These are phyloP conservation scores for Lachancea sp. DNA, from an alignment of 805 yeast species.

Conservation along the genomic window DNA sequence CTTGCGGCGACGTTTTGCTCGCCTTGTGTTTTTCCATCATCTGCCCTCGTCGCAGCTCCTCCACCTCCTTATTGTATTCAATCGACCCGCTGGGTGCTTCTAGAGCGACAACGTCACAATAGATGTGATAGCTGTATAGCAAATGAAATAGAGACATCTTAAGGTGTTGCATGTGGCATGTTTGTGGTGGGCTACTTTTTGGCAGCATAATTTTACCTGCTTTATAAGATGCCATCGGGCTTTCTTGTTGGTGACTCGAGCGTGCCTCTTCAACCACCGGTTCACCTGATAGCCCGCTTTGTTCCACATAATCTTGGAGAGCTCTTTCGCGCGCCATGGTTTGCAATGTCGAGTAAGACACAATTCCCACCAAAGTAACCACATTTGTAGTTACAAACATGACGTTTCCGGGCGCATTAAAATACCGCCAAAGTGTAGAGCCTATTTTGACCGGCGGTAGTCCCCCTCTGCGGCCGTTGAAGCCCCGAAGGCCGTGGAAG, in stretches of 20 bases:
- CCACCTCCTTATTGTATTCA: constrained; percentile 16
- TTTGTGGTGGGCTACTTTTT: constrained; percentile 6
- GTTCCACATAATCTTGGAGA: constrained; percentile 1
- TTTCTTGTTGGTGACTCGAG: background rate
- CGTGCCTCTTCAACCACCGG: background rate
- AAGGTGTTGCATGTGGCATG: constrained; percentile 8
- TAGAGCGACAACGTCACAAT: constrained; percentile 13
- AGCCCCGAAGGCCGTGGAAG: background rate
- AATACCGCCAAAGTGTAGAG: constrained; percentile 32
- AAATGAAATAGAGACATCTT: constrained; percentile 26
- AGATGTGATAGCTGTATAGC: constrained; percentile 24
- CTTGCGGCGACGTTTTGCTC: background rate
- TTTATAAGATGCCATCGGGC: constrained; percentile 7
- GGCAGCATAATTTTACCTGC: constrained; percentile 12
- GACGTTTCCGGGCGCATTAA: constrained; percentile 35
- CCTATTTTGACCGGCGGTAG: constrained; percentile 7
- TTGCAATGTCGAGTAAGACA: constrained; percentile 29
- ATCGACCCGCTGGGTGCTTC: constrained; percentile 1
- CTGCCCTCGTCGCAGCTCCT: background rate
- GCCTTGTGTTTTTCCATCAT: too few species aligned
- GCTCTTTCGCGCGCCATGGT: constrained; percentile 14
- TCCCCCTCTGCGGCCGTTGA: background rate
- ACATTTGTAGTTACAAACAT: constrained; percentile 35
- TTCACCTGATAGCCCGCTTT: background rate
- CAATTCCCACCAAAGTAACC: constrained; percentile 31